These are phyloP conservation scores for Saturnispora quitensis DNA, from an alignment of 805 yeast species.

Conservation along the genomic window DNA sequence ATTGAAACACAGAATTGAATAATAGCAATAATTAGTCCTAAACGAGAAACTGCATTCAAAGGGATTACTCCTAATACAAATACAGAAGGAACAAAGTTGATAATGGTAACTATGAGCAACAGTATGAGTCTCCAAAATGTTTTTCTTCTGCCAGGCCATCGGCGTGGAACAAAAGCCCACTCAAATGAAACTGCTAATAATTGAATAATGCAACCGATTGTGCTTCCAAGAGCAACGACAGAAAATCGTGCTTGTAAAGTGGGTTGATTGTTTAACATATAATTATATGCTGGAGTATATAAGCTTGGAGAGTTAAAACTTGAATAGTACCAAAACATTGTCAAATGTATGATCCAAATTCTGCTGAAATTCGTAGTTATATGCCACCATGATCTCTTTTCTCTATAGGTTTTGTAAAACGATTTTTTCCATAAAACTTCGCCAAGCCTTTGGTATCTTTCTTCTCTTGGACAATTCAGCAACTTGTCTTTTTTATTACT, in stretches of 20 bases:
- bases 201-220: constrained; percentile 35
- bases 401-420: constrained; percentile 39
- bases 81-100: constrained; percentile 34
- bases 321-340: constrained; percentile 44
- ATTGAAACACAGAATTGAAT: constrained; percentile 36
- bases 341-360: constrained; percentile 44
- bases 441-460: constrained; percentile 28
- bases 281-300: constrained; percentile 36
- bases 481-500: constrained; percentile 26
- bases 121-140: constrained; percentile 27
- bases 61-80: constrained; percentile 32
- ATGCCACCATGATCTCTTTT: constrained; percentile 43
- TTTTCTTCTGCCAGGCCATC: constrained; percentile 40
- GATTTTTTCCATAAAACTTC: constrained; percentile 33
- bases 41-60: constrained; percentile 26
- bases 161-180: constrained; percentile 35
- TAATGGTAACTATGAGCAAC: constrained; percentile 24
- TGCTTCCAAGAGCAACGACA: constrained; percentile 37
- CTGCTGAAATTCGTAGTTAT: constrained; percentile 40
- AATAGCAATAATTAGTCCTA: constrained; percentile 32
- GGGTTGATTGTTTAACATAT: constrained; percentile 35
- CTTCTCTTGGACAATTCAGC: constrained; percentile 22
- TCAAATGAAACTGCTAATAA: constrained; percentile 36
- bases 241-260: constrained; percentile 36
- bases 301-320: constrained; percentile 42